A percentile compares a stretch with the other conserved stretches of the same genome.
phyloP scores from a whole-genome alignment of 768 basidiomycete species.

The Phaeotremella skinneri region DNA sequence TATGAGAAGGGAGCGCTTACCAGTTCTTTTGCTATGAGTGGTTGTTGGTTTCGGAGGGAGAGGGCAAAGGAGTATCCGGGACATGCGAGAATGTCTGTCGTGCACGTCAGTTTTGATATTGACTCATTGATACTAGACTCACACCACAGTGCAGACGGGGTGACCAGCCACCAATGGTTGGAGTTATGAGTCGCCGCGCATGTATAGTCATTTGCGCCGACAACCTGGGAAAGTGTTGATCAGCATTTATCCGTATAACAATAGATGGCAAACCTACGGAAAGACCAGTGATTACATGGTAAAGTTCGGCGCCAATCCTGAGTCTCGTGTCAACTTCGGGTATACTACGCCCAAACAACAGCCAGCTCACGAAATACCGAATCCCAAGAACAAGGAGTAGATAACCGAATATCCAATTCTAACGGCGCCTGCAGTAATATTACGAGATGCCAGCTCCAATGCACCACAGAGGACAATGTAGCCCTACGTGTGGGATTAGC shows the following conservation, averaged over 20 bases:
- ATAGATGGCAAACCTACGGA: slow-evolving; percentile 16
- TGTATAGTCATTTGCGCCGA: slow-evolving; percentile 61
- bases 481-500: slow-evolving; percentile 33
- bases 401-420: slow-evolving; percentile 71
- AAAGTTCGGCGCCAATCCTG: slow-evolving; percentile 68
- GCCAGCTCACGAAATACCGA: slow-evolving; percentile 62
- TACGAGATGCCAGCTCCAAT: slow-evolving; percentile 74
- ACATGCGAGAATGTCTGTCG: slow-evolving; percentile 50
- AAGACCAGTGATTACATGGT: slow-evolving; percentile 59
- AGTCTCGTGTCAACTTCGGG: not conserved
- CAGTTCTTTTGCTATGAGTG: slow-evolving; percentile 52
- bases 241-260: not conserved
- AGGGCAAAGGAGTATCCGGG: slow-evolving; percentile 52
- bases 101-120: not conserved
- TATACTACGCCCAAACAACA: not conserved
- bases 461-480: slow-evolving; percentile 58
- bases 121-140: slow-evolving; percentile 34
- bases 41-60: slow-evolving; percentile 53
- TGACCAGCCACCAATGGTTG: slow-evolving; percentile 71
- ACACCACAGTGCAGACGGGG: slow-evolving; percentile 73
- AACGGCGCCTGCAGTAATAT: slow-evolving; percentile 80
- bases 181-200: slow-evolving; percentile 62
- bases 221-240: slow-evolving; percentile 40
- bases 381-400: slow-evolving; percentile 61
- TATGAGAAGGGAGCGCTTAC: not conserved